Evolutionary conservation across 2,329 filamentous ascomycete genomes (phyloP).

Genomic region (Colletotrichum eremochloae): DNA sequence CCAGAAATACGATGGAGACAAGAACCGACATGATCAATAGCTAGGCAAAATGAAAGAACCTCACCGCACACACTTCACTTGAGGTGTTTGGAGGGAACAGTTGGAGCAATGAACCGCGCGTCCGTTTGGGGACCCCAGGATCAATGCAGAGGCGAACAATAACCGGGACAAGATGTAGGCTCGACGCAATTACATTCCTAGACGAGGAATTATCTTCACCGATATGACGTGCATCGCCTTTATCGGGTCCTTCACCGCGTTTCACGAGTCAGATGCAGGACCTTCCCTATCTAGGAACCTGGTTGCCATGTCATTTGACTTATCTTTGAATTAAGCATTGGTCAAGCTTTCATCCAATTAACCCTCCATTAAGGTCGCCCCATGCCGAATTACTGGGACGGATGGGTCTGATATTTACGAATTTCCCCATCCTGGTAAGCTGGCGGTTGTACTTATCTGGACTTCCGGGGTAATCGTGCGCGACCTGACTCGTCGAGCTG

Average conservation of each 20-base stretch:
- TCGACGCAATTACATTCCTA: not conserved
- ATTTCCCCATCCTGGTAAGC: constrained; percentile 5
- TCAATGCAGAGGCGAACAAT: not conserved
- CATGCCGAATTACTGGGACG: constrained; percentile 8
- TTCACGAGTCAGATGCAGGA: constrained; percentile 28
- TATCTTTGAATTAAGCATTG: constrained; percentile 23
- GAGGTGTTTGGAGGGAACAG: not conserved
- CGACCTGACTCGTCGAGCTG: constrained; percentile 29
- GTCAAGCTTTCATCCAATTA: constrained; percentile 10
- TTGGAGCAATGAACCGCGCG: not conserved
- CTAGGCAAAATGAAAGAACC: constrained; percentile 2
- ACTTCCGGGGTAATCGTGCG: constrained; percentile 38
- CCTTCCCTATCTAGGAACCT: constrained; percentile 11
- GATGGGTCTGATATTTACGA: constrained; percentile 4
- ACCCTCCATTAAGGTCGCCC: not conserved
- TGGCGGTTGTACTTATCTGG: constrained; percentile 15
- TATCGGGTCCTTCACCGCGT: constrained; percentile 10
- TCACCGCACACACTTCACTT: not conserved
- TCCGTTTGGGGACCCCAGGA: not conserved
- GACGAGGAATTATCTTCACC: constrained; percentile 3
- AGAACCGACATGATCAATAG: constrained; percentile 22
- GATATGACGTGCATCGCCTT: constrained; percentile 27
- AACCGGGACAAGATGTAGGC: constrained; percentile 7
- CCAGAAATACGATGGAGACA: constrained; percentile 5
- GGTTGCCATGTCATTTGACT: constrained; percentile 3